Percentiles rank a stretch among this genome's conserved stretches.
Conservation (phyloP, 495 filamentous ascomycete species). For the Tuber indicum region DNA sequence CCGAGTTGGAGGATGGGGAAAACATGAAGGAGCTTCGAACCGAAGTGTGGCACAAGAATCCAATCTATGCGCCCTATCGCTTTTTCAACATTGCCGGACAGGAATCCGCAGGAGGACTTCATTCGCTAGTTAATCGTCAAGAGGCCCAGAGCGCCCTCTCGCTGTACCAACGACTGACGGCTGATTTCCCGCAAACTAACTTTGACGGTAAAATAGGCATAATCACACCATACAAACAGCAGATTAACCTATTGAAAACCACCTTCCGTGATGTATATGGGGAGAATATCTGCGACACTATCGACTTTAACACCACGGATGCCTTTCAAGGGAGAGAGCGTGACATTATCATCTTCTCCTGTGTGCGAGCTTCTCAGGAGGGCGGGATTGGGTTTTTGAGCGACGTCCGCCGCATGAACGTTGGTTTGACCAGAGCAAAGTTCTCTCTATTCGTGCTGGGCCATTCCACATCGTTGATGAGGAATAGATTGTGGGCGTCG, state of each 20-base stretch:
- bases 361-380: conserved; percentile 77
- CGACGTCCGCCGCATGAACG: conserved; percentile 99
- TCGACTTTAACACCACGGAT: conserved; percentile 98
- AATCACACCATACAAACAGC: conserved; percentile 94
- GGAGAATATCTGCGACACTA: conserved; percentile 60
- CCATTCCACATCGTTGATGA: conserved; percentile 73
- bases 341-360: conserved; percentile 98
- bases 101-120: conserved; percentile 66
- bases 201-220: conserved; percentile 83
- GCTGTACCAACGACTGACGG: conserved; percentile 68
- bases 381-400: conserved; percentile 96
- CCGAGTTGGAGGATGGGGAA: conserved; percentile 71
- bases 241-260: conserved; percentile 69
- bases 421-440: conserved; percentile 91
- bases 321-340: conserved; percentile 95
- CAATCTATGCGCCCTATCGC: conserved; percentile 81
- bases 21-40: conserved; percentile 69
- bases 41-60: conserved; percentile 76
- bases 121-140: conserved; percentile 82
- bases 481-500: conserved; percentile 83
- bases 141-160: conserved; percentile 79
- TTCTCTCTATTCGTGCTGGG: conserved; percentile 93
- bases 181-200: conserved; percentile 62
- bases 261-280: conserved; percentile 68
- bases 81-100: conserved; percentile 94